Base-by-base conservation (phyloP, 306 rosid genomes). In the Macrotyloma uniflorum region DNA sequence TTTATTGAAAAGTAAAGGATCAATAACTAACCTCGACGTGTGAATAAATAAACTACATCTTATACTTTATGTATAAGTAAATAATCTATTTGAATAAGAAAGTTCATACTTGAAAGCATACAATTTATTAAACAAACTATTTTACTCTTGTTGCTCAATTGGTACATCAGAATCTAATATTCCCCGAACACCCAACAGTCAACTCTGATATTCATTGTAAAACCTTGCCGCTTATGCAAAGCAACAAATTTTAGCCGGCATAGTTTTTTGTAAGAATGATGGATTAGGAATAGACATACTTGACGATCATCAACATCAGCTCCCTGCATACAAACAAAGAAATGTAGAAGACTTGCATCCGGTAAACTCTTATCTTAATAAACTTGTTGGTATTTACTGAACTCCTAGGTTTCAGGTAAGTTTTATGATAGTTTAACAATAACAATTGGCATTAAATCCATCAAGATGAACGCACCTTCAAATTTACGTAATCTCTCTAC, bases 281-380 rank as follows among this genome's bases (percentile, higher is more conserved):
- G 74, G 63, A 40, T 65, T 46, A 45, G 64, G 80, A 78, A 82
- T 59, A 78, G 72, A 51, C 50, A 73, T 89, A 94, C 98, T 97
- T 94, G 98, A 61, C 89, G 87, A 70, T 94, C 97, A 86, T 94
- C 97, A 74, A 88, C 97, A 87, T 94, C 97, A 65, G 80, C 92
- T 81, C 97, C 98, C 15, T 97, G 91, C 97, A 94, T 94, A 83
- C 92, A 97, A 82, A 94, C 97, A 38, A 94, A 83, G 86, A 94
- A 94, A 63, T 97, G 98, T 77, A 92, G 69, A 33, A 94, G 96
- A 83, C 98, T 94, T 78, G 97, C 98, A 89, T 94, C 98, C 98
- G 92, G 93, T 30, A 82, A 83, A 76, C 78, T 75, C 78, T 57
- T 43, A 32, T 83, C 72, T 81, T 51, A 76, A 83, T 84, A 67